Evolutionary conservation across 202 grass and related monocot species (phyloP), one percentile per base, ranked within the genome.

Genomic region (Schoenoplectus triqueter): DNA sequence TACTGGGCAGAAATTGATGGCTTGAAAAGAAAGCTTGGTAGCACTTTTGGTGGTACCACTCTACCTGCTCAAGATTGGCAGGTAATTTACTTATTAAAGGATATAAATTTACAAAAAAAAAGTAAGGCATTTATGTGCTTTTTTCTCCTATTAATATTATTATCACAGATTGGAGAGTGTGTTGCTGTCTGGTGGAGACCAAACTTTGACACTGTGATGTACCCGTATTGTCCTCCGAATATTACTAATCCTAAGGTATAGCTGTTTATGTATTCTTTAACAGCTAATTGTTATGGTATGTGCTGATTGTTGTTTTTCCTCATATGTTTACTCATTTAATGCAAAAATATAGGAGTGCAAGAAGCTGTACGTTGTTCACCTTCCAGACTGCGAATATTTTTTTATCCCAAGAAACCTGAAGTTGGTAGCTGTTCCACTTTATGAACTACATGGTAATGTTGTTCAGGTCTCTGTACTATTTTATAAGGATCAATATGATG

Each of bases 171-270:
- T 80, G 95, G 96, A 66, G 95, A 98, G 85, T 92, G 93, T 86
- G 95, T 95, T 95, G 96, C 88, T 85, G 91, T 93, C 10, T 99
- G 96, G 96, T 99, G 96, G 96, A 93, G 96, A 84, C 93, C 93
- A 44, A 99, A 99, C 87, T 99, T 99, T 80, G 93, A 99, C 65
- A 99, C 90, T 39, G 88, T 94, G 69, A 95, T 99, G 96, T 99
- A 99, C 85, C 96, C 96, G 13, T 99, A 99, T 86, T 99, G 96
- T 80, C 96, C 96, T 88, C 93, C 96, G 14, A 93, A 99, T 84
- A 95, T 94, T 51, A 95, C 96, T 64, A 95, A 95, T 84, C 93
- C 96, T 17, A 95, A 99, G 91, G 93, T 99, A 84, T 10, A 76
- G 73, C 11, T 20, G 10, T 82, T 89, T 80, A 44, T 90, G 82